A percentile compares a stretch with the other conserved stretches of the same genome.
Conservation (phyloP, 225 moss, liverwort and hornwort species). For the Asterella californica region DNA sequence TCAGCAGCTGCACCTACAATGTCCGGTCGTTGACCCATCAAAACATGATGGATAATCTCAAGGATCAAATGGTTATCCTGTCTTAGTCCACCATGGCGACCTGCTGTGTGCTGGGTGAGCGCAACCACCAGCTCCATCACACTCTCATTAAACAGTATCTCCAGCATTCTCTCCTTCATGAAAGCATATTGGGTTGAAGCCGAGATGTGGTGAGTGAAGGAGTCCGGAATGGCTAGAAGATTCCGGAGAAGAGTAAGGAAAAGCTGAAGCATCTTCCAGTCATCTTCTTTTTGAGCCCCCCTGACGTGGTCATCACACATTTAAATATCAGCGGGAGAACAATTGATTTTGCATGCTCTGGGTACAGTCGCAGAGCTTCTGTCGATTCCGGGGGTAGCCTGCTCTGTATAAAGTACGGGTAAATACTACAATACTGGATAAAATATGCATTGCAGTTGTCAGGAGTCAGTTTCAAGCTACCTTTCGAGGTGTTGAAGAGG, state of each 20-base stretch:
- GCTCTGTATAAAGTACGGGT: neutral
- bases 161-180: conserved; percentile 70
- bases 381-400: too few species aligned
- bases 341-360: neutral
- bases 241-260: conserved; percentile 87
- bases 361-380: neutral
- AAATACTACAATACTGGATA: neutral
- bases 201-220: conserved; percentile 46
- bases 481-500: conserved; percentile 86
- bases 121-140: conserved; percentile 84
- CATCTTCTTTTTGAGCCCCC: conserved; percentile 63
- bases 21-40: conserved; percentile 63
- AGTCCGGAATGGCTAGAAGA: conserved; percentile 65
- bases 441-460: neutral
- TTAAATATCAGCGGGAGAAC: neutral
- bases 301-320: conserved; percentile 32
- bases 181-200: conserved; percentile 42
- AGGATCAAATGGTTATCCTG: conserved; percentile 78
- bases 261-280: conserved; percentile 90
- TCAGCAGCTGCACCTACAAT: conserved; percentile 55
- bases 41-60: conserved; percentile 65
- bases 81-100: conserved; percentile 57
- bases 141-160: conserved; percentile 74
- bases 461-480: conserved; percentile 27
- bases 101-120: conserved; percentile 73